Percentiles rank a stretch among this genome's conserved stretches.
Conservation (phyloP, 2,329 filamentous ascomycete genomes). For the Nothophaeocryptopus gaeumannii region DNA sequence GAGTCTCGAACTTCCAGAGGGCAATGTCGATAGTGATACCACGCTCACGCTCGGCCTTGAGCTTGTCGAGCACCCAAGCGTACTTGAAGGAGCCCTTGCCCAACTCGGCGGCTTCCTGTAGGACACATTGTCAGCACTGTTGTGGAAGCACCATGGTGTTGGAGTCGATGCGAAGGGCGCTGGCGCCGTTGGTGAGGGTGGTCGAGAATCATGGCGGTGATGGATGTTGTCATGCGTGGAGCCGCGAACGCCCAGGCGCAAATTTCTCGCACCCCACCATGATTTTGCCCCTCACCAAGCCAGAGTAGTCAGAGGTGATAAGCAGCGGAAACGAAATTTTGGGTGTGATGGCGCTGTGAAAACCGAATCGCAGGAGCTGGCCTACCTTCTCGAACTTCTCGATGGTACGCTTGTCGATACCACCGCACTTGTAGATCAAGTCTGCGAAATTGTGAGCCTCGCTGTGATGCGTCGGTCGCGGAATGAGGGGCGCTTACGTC, state of each 20-base stretch:
- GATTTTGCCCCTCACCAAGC: conserved; percentile 22
- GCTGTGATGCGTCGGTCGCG: conserved; percentile 30
- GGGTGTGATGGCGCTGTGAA: conserved; percentile 5
- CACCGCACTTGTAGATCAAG: conserved; percentile 99
- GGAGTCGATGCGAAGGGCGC: neutral
- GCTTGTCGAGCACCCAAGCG: conserved; percentile 99
- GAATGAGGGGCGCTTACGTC: conserved; percentile 57
- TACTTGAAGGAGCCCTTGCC: conserved; percentile 99
- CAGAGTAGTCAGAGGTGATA: conserved; percentile 17
- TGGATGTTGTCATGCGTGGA: conserved; percentile 20
- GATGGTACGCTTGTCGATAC: conserved; percentile 99
- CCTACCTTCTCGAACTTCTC: conserved; percentile 99
- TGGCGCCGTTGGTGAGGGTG: conserved; percentile 4
- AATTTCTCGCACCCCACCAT: conserved; percentile 27
- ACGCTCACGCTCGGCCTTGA: conserved; percentile 99
- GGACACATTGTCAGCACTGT: conserved; percentile 36
- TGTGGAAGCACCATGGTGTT: neutral
- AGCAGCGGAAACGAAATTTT: conserved; percentile 15
- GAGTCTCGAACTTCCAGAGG: conserved; percentile 99
- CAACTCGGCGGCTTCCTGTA: conserved; percentile 93
- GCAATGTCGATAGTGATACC: conserved; percentile 99
- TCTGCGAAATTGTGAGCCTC: conserved; percentile 62
- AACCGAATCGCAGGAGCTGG: conserved; percentile 8
- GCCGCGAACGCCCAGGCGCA: conserved; percentile 19
- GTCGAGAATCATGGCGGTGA: conserved; percentile 7